Conservation (phyloP, 2,329 filamentous ascomycete species). For the Tolypocladium capitatum region DNA sequence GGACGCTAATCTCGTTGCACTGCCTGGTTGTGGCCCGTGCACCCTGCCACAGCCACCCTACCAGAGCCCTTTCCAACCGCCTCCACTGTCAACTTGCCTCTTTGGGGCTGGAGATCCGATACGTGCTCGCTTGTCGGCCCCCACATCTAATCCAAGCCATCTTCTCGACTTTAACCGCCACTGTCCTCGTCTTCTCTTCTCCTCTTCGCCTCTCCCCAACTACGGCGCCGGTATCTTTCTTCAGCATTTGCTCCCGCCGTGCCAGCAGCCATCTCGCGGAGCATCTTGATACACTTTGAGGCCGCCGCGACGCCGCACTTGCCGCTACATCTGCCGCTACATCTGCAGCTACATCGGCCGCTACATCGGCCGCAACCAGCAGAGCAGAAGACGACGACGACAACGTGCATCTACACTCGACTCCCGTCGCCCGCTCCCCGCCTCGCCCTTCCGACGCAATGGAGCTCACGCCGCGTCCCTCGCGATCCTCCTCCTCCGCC, state of each 20-base stretch:
- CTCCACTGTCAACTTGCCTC: slow-evolving; percentile 1
- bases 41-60: too few relatives aligned
- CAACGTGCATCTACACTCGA: not conserved
- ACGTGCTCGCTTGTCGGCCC: too few relatives aligned
- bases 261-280: not conserved
- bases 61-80: too few relatives aligned
- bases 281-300: not conserved
- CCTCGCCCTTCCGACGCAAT: slow-evolving; percentile 7
- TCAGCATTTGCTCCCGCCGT: not conserved
- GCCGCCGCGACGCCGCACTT: not conserved
- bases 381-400: not conserved
- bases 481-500: slow-evolving; percentile 31
- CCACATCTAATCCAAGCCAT: not conserved
- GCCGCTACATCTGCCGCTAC: not conserved
- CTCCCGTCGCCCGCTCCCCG: not conserved
- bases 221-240: not conserved
- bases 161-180: not conserved
- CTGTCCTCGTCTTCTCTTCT: not conserved
- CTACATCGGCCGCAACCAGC: not conserved
- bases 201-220: not conserved
- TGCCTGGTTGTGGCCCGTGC: not conserved
- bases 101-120: slow-evolving; percentile 6
- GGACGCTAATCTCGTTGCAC: not conserved
- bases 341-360: not conserved
- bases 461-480: slow-evolving; percentile 23